Base-by-base conservation (phyloP, 140 eudicot genomes). In the Ambrosia hybrid region DNA sequence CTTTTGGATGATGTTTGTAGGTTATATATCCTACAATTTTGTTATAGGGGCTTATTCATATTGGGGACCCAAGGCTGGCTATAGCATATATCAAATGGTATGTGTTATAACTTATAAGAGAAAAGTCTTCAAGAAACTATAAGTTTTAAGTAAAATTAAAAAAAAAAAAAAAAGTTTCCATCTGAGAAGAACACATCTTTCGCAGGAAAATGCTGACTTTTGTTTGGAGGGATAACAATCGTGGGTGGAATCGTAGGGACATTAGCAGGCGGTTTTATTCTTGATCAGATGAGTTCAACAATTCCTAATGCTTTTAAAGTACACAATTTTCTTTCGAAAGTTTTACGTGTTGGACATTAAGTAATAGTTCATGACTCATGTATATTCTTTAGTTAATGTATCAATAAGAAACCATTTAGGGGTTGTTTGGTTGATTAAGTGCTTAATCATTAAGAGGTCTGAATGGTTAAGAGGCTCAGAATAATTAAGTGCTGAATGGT, bases 51-150 rank as follows among this genome's bases (percentile, higher is more conserved):
- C 98, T 70, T 93, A 93, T 80, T 90, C 98, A 62, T 93, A 93
- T 70, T 93, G 98, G 98, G 99, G 99, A 59, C 99, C 99, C 6
- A 94, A 90, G 81, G 99, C 97, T 63, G 99, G 99, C 49, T 85
- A 86, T 80, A 83, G 80, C 73, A 94, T 94, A 78, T 94, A 94
- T 79, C 81, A 76, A 57, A 90, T 94, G 99, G 99, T 94, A 51
- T 46, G 76, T 59, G 57, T 38, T 38, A 3, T 3, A 38, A 0
- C 5, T 61, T 62, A 7, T n/a, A n/a, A n/a, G n/a, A n/a, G n/a
- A n/a, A n/a, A n/a, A n/a, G n/a, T n/a, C n/a, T n/a, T n/a, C n/a
- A n/a, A n/a, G n/a, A n/a, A n/a, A n/a, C n/a, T n/a, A n/a, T n/a
- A n/a, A n/a, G n/a, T n/a, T n/a, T n/a, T n/a, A n/a, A n/a, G n/a